Percentiles rank a stretch among this genome's conserved stretches.
These are phyloP conservation scores for Neofusicoccum sp. DNA, from an alignment of 2,329 filamentous ascomycete genomes.

Conservation along the genomic window DNA sequence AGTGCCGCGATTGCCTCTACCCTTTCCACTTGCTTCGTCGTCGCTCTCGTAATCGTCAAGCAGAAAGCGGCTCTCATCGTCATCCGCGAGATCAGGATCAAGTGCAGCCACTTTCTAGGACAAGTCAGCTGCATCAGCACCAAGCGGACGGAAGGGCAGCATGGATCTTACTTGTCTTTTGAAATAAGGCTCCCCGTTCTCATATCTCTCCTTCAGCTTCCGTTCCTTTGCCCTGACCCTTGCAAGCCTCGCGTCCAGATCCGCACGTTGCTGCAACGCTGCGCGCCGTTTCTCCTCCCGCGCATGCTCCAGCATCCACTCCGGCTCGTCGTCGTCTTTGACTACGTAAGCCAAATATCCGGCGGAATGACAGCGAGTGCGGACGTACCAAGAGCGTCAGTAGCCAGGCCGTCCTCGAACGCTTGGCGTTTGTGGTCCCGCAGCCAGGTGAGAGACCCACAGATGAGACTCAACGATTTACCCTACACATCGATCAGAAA, in stretches of 20 bases:
- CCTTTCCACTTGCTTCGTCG: slow-evolving; percentile 39
- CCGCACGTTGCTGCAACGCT: slow-evolving; percentile 64
- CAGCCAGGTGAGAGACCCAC: slow-evolving; percentile 86
- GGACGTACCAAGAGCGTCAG: slow-evolving; percentile 40
- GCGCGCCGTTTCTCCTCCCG: slow-evolving; percentile 66
- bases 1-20: slow-evolving; percentile 27
- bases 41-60: slow-evolving; percentile 74
- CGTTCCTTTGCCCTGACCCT: slow-evolving; percentile 61
- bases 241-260: slow-evolving; percentile 70
- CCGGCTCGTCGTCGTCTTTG: slow-evolving; percentile 65
- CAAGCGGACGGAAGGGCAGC: too few relatives aligned
- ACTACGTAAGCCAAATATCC: slow-evolving; percentile 17
- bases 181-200: slow-evolving; percentile 46
- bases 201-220: slow-evolving; percentile 55
- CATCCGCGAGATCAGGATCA: slow-evolving; percentile 19
- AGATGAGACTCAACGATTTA: slow-evolving; percentile 90
- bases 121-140: neutral
- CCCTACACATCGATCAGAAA: slow-evolving; percentile 49
- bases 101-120: slow-evolving; percentile 25
- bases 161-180: slow-evolving; percentile 47
- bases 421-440: slow-evolving; percentile 69
- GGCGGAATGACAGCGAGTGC: neutral
- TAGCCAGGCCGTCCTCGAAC: slow-evolving; percentile 55
- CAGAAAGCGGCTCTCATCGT: slow-evolving; percentile 67
- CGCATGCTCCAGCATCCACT: slow-evolving; percentile 81